Evolutionary conservation across 768 basidiomycete genomes (phyloP), one percentile per base, ranked within the genome.

Genomic region (Pholiota molesta): DNA sequence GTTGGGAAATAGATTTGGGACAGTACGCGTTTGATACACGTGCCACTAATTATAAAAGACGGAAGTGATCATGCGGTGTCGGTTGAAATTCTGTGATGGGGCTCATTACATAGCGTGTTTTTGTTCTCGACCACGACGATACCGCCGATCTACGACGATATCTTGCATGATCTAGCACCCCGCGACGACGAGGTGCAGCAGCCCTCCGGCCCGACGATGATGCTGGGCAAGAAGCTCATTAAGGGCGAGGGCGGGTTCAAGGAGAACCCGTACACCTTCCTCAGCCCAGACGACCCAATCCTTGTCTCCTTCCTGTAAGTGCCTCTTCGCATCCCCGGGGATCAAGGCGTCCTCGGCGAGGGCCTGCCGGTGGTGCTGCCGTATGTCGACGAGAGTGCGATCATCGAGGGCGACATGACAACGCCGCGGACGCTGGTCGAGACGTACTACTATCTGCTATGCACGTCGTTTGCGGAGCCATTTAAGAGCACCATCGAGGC

Each of bases 211-310:
- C 44, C 61, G 60, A 66, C 68, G 59, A 26, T 65, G 64, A 60
- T 57, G 29, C 59, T 70, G 60, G 29, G 59, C 59, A 57, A 68
- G 57, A 65, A 66, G 62, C 55, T 28, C 51, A 71, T 72, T 47
- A 61, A 68, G 14, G 72, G 71, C 31, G 74, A 73, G 60, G 74
- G 78, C 16, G 74, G 75, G 13, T 95, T 91, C 81, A 95, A 90
- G 71, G 96, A 99, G 73, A 93, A 92, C 72, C 95, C 96, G 1
- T 97, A 91, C 72, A 94, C 91, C 0, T 95, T 90, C 77, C 76
- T 98, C 31, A 71, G 85, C 1, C 79, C 86, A 2, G 78, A 87
- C 61, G 90, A 97, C 69, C 87, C 87, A 5, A 83, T 89, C 56
- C 78, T 98, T 45, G 68, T 78, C 58, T 78, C 81, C 16, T 93